Percentiles rank a stretch among this genome's conserved stretches.
phyloP scores from a whole-genome alignment of 2,329 filamentous ascomycete species.

The Juglanconis sp. region DNA sequence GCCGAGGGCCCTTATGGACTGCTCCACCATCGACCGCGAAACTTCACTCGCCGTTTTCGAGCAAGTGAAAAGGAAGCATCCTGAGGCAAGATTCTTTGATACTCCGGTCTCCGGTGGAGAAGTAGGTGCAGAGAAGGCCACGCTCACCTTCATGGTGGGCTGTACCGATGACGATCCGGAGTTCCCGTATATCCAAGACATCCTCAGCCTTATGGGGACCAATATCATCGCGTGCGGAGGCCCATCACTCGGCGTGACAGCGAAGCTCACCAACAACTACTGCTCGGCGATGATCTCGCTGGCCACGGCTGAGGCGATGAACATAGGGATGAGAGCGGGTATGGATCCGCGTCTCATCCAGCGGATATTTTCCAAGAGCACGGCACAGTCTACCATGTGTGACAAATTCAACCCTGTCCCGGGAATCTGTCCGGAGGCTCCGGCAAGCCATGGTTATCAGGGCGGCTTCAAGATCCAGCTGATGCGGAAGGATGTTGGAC shows the following conservation, averaged over 20 bases:
- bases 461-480: conserved; percentile 57
- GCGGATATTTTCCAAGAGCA: conserved; percentile 33
- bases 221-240: conserved; percentile 55
- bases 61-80: conserved; percentile 6
- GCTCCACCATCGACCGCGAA: conserved; percentile 66
- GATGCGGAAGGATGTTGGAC: conserved; percentile 57
- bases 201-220: conserved; percentile 51
- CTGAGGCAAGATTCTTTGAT: conserved; percentile 26
- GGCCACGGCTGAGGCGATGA: conserved; percentile 55
- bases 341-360: conserved; percentile 36
- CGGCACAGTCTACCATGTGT: conserved; percentile 29
- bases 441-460: conserved; percentile 31
- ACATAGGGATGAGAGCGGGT: conserved; percentile 57
- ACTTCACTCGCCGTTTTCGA: conserved; percentile 42
- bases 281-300: conserved; percentile 57
- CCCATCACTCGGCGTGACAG: conserved; percentile 52
- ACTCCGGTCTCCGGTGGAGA: conserved; percentile 31
- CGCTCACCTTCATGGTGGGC: conserved; percentile 33
- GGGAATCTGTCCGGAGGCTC: conserved; percentile 29
- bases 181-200: conserved; percentile 36
- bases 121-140: conserved; percentile 27
- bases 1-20: conserved; percentile 61
- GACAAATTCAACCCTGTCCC: conserved; percentile 33
- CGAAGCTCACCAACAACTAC: conserved; percentile 62
- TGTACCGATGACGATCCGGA: conserved; percentile 31